Percentiles rank a stretch among this genome's conserved stretches.
phyloP scores from a whole-genome alignment of 768 basidiomycete genomes.

The Kondoa subrosea region DNA sequence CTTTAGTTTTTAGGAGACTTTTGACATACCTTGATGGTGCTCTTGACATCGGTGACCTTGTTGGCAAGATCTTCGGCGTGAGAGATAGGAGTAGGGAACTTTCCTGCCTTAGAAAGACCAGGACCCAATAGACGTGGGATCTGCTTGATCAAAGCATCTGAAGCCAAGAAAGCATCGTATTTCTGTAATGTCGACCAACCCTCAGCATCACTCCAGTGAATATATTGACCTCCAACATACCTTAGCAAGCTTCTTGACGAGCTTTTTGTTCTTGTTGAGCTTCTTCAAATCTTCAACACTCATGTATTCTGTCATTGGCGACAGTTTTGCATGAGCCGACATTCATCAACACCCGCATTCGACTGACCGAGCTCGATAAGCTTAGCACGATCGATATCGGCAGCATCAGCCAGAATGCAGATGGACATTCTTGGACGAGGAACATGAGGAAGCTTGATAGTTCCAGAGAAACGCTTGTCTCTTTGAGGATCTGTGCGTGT shows the following conservation, averaged over 20 bases:
- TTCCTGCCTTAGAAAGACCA: slow-evolving; percentile 98
- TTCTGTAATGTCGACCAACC: slow-evolving; percentile 98
- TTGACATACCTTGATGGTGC: slow-evolving; percentile 60
- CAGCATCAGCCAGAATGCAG: slow-evolving; percentile 98
- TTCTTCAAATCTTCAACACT: slow-evolving; percentile 99
- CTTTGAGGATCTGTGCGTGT: slow-evolving; percentile 85
- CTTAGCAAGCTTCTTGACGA: slow-evolving; percentile 52
- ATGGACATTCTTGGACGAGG: slow-evolving; percentile 98
- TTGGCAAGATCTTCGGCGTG: slow-evolving; percentile 73
- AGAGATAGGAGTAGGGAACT: slow-evolving; percentile 94
- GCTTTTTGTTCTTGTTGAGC: slow-evolving; percentile 85
- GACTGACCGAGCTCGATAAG: slow-evolving; percentile 64
- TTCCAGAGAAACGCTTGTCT: slow-evolving; percentile 99
- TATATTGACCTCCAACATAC: too few species aligned
- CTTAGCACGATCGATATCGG: slow-evolving; percentile 96
- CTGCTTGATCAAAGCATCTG: slow-evolving; percentile 96
- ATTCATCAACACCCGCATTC: neutral
- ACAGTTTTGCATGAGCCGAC: neutral
- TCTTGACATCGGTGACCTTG: slow-evolving; percentile 88
- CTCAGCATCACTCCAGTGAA: too few species aligned
- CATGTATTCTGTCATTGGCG: slow-evolving; percentile 58
- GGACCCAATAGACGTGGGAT: slow-evolving; percentile 98
- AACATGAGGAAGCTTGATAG: slow-evolving; percentile 92
- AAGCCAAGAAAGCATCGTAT: slow-evolving; percentile 95
- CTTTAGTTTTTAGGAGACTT: neutral